phyloP scores from a whole-genome alignment of 805 yeast genomes.

The Cyberlindnera sargentensis region DNA sequence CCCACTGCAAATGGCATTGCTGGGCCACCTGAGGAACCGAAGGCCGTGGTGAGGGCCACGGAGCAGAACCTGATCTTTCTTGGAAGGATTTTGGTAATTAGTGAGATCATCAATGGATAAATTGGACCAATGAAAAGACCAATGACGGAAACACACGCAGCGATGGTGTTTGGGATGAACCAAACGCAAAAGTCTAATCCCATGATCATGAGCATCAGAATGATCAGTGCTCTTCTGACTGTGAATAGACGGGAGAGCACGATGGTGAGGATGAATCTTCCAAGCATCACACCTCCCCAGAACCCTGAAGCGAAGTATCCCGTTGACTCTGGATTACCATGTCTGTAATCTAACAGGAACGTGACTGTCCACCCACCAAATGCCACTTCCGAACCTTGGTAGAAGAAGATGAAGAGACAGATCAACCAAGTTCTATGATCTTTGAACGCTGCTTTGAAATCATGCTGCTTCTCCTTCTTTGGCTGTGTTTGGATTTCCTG shows the following conservation, averaged over 20 bases:
- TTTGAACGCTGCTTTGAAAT: conserved; percentile 30
- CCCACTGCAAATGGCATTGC: conserved; percentile 48
- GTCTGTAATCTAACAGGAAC: conserved; percentile 44
- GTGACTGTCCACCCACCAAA: conserved; percentile 64
- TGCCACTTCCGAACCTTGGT: conserved; percentile 59
- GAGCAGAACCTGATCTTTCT: conserved; percentile 45
- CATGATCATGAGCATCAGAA: conserved; percentile 30
- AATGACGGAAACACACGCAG: conserved; percentile 36
- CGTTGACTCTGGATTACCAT: conserved; percentile 32
- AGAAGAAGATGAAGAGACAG: conserved; percentile 47
- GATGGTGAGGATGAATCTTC: conserved; percentile 44
- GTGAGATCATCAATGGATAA: conserved; percentile 44
- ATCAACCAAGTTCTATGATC: conserved; percentile 42
- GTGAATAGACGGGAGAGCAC: conserved; percentile 34
- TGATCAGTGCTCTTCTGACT: conserved; percentile 35
- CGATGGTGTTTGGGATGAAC: conserved; percentile 38
- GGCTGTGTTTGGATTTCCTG: neutral
- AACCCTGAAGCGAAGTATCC: conserved; percentile 60
- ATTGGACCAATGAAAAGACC: conserved; percentile 55
- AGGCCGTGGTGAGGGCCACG: conserved; percentile 45
- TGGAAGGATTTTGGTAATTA: conserved; percentile 39
- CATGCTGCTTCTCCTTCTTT: conserved; percentile 7
- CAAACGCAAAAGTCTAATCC: conserved; percentile 37
- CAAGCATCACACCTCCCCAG: conserved; percentile 60
- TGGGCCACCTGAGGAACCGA: conserved; percentile 55